Base-by-base conservation (phyloP, 83 land plant species). In the Thuja plicata region DNA sequence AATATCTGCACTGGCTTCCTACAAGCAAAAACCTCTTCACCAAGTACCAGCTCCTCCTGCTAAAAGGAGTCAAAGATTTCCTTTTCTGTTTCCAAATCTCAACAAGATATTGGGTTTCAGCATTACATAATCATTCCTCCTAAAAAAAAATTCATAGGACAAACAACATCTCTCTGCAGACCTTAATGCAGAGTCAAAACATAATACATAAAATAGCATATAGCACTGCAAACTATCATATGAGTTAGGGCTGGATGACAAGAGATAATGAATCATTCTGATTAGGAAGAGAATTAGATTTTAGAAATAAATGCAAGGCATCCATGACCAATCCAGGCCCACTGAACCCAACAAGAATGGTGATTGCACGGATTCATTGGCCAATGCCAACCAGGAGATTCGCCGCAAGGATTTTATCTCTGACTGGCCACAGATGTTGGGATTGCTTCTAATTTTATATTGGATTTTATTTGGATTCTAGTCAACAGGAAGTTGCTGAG, bases 331-430 rank as follows among this genome's bases (percentile, higher is more conserved):
- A 57, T 54, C 87, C 70, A 37, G 32, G 35, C 70, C 71, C 87
- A 86, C 17, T 54, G 40, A 54, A 32, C 35, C 60, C 57, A 84
- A 32, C n/a, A 46, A 84, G 60, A 50, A 86, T 54, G 71, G 70
- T 1, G 87, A 86, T 27, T 46, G 34, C 52, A 82, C 30, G 85
- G 19, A 5, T 32, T 86, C 71, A 34, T n/a, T 54, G 62, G 70
- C 43, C 87, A 55, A 86, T 54, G 87, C 87, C 87, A 86, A 54
- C 43, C 87, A 86, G 87, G 87, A 86, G 87, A 86, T 86, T 86
- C 87, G 45, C 85, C 43, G 85, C 78, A 11, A 32, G 35, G 78
- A 74, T 74, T 32, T 74, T 74, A 11, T n/a, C 34, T 32, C 78
- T 74, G 78, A 74, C 78, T 27, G 35, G 35, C 34, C 78, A 74